Conservation (phyloP, 2,329 filamentous ascomycete species). For the Blastomyces gilchristii region DNA sequence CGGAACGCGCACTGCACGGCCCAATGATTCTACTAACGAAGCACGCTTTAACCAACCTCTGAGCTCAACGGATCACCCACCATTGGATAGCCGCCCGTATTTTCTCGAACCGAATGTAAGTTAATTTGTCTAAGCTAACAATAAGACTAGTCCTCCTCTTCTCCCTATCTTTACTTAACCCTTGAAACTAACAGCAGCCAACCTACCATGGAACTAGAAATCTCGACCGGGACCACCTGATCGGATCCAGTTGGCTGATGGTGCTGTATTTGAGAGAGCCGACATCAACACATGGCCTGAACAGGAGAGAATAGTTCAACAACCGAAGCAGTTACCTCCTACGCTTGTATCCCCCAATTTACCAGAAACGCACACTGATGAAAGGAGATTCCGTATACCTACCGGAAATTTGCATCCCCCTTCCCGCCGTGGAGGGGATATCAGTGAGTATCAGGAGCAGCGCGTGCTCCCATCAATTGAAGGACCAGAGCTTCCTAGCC, state of each 20-base stretch:
- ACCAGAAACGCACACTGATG: background rate
- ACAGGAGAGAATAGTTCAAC: background rate
- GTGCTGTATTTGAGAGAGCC: slow-evolving; percentile 18
- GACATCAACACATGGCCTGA: slow-evolving; percentile 1
- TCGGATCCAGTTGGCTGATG: slow-evolving; percentile 18
- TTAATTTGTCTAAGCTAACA: background rate
- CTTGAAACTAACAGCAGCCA: slow-evolving; percentile 6
- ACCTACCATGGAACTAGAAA: slow-evolving; percentile 5
- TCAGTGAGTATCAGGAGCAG: slow-evolving; percentile 20
- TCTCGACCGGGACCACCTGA: slow-evolving; percentile 14
- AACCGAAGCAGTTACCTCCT: background rate
- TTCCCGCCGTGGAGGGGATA: slow-evolving; percentile 1
- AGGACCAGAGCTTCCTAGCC: slow-evolving; percentile 15
- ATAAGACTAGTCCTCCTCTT: too few relatives aligned
- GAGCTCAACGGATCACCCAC: background rate
- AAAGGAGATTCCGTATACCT: background rate
- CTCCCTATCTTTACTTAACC: background rate
- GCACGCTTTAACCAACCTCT: background rate
- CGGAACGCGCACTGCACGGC: background rate
- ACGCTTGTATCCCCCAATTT: background rate
- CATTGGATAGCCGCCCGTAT: background rate
- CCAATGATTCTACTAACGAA: slow-evolving; percentile 3
- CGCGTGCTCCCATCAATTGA: slow-evolving; percentile 31
- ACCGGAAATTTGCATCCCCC: background rate
- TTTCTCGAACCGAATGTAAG: slow-evolving; percentile 3